Evolutionary conservation across 306 rosid species (phyloP).

Genomic region (Heteromeles arbutifolia): DNA sequence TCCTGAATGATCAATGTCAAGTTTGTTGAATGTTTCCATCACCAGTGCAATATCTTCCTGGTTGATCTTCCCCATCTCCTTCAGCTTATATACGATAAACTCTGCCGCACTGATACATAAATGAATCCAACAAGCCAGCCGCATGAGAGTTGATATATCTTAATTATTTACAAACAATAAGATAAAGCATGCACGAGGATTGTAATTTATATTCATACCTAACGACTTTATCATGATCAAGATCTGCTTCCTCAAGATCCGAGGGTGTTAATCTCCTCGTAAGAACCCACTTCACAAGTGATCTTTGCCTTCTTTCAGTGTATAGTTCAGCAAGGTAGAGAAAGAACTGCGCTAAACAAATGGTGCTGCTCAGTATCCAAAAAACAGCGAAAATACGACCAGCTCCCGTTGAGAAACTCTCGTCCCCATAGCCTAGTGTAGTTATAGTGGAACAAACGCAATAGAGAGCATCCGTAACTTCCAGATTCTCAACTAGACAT

Average conservation of each 20-base stretch:
- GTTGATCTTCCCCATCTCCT: conserved; percentile 80
- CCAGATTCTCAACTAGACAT: conserved; percentile 40
- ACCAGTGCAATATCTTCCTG: conserved; percentile 49
- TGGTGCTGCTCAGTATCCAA: conserved; percentile 77
- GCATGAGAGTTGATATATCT: neutral
- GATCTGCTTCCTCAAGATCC: conserved; percentile 84
- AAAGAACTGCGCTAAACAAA: conserved; percentile 70
- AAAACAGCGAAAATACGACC: conserved; percentile 71
- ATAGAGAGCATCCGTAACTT: conserved; percentile 57
- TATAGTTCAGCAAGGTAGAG: conserved; percentile 63
- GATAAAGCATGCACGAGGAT: neutral
- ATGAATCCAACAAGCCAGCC: neutral
- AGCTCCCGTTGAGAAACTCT: conserved; percentile 55
- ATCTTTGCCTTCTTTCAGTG: conserved; percentile 63
- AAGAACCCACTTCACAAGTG: conserved; percentile 49
- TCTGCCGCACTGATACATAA: conserved; percentile 49
- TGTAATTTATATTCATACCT: conserved; percentile 31
- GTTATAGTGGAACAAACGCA: conserved; percentile 82
- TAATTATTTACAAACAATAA: neutral
- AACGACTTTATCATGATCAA: conserved; percentile 65
- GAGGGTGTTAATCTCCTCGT: conserved; percentile 35
- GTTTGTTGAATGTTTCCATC: conserved; percentile 53
- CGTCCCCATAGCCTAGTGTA: conserved; percentile 80
- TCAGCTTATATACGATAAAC: conserved; percentile 65
- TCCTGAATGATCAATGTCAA: conserved; percentile 66